Base-by-base conservation (phyloP, 139 green algal genomes). In the Protoeuglena noctilucae region DNA sequence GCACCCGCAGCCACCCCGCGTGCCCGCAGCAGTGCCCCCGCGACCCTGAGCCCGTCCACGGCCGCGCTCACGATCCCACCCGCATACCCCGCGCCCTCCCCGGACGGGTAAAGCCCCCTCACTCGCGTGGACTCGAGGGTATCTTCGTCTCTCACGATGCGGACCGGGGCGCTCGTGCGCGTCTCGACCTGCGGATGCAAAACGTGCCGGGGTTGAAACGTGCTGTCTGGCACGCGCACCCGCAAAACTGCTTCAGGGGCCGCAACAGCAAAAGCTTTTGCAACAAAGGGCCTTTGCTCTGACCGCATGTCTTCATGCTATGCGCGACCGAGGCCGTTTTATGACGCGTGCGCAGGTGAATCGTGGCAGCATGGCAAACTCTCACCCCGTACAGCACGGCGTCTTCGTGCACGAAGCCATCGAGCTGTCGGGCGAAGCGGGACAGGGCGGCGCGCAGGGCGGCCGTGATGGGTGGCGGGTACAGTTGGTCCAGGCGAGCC, bases 21-120 rank as follows among this genome's bases (percentile, higher is more conserved):
- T n/a, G n/a, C n/a, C n/a, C n/a, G n/a, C 2, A 51, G 60, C 22
- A 83, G 46, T 0, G 60, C 57, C 22, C 45, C 21, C 2, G 60
- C 75, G 39, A 80, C 64, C 9, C 51, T 28, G 45, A 85, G 48
- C 16, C 83, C 84, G 52, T 93, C 84, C 23, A 93, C 82, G 2
- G 80, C 78, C 4, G 82, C 75, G 2, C 63, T 80, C 12, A 93
- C 73, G 52, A 93, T 93, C 24, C 84, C 84, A 21, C 84, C 84
- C 2, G 84, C 84, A 57, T 90, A 89, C 3, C 84, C 84, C 17
- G 84, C 84, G 21, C 84, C 84, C 56, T 89, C 83, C 1, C 83
- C 83, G 26, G 64, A 69, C 0, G 84, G 84, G 58, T 78, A 87
- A 18, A 93, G 69, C 17, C 78, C 78, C 1, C 23, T n/a, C 40